These are phyloP conservation scores for Didymella segeticola DNA, from an alignment of 2,329 filamentous ascomycete species.

Conservation along the genomic window DNA sequence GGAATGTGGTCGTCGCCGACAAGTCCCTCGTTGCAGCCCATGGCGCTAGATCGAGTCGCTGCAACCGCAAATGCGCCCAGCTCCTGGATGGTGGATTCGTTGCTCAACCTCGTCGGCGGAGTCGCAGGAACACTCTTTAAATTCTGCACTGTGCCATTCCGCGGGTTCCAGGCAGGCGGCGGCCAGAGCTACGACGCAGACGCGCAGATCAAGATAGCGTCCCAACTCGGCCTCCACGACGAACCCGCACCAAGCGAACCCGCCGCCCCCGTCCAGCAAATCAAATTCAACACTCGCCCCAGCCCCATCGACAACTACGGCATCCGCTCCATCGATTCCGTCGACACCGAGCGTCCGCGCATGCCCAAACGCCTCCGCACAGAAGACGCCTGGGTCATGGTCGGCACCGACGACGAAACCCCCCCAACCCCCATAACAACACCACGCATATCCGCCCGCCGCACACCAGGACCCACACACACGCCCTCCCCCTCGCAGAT, in stretches of 20 bases:
- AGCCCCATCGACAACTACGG: constrained; percentile 54
- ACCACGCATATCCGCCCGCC: constrained; percentile 45
- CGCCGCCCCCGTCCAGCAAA: constrained; percentile 36
- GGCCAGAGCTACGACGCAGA: constrained; percentile 73
- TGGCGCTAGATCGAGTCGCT: constrained; percentile 19
- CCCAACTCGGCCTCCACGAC: constrained; percentile 33
- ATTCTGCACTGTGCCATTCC: constrained; percentile 78
- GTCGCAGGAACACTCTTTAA: constrained; percentile 82
- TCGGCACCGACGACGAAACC: constrained; percentile 56
- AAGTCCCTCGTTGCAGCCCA: constrained; percentile 28
- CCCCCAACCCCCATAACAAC: constrained; percentile 60
- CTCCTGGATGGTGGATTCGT: constrained; percentile 43
- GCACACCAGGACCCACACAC: constrained; percentile 30
- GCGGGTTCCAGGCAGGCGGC: constrained; percentile 85
- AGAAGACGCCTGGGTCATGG: constrained; percentile 57
- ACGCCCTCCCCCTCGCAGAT: constrained; percentile 47
- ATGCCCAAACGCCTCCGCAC: constrained; percentile 57
- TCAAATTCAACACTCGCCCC: constrained; percentile 1
- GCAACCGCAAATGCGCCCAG: constrained; percentile 27
- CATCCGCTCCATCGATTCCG: constrained; percentile 54
- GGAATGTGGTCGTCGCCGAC: constrained; percentile 45
- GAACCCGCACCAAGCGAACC: constrained; percentile 17
- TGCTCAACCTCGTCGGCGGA: constrained; percentile 68
- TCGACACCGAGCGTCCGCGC: constrained; percentile 51
- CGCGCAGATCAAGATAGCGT: constrained; percentile 35